Percentiles rank a stretch among this genome's conserved stretches.
Evolutionary conservation across 2,329 filamentous ascomycete species (phyloP).

Genomic region (Colletotrichum coccodes): DNA sequence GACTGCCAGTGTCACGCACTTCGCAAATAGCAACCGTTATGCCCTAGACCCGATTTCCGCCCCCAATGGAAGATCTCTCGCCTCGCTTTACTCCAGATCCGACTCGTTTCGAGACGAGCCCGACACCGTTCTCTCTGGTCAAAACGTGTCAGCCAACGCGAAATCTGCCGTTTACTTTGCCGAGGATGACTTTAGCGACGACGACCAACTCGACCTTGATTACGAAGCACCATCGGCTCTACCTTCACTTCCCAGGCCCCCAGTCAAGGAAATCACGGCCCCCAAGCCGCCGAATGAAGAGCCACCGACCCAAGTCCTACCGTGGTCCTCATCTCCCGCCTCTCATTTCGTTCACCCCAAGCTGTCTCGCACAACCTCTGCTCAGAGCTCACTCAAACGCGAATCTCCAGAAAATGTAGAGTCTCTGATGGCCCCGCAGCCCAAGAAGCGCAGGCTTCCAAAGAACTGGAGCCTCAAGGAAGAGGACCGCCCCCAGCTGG

Average conservation of each 20-base stretch:
- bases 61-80: constrained; percentile 37
- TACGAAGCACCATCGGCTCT: constrained; percentile 69
- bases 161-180: constrained; percentile 67
- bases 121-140: constrained; percentile 25
- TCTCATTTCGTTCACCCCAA: constrained; percentile 56
- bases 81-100: constrained; percentile 55
- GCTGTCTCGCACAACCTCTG: constrained; percentile 35
- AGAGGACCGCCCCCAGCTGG: constrained; percentile 36
- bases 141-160: constrained; percentile 37
- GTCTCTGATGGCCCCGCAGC: constrained; percentile 44
- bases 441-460: constrained; percentile 76
- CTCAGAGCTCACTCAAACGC: constrained; percentile 52
- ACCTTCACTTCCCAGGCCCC: constrained; percentile 40
- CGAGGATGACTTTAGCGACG: constrained; percentile 89
- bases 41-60: constrained; percentile 5
- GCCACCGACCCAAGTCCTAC: constrained; percentile 50
- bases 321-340: constrained; percentile 78
- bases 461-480: constrained; percentile 46
- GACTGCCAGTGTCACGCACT: constrained; percentile 29
- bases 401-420: constrained; percentile 46
- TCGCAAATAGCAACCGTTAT: constrained; percentile 35
- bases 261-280: constrained; percentile 40
- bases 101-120: constrained; percentile 59
- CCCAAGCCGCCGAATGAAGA: not conserved
- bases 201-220: constrained; percentile 79